phyloP scores from a whole-genome alignment of 192 early-diverging fungal species.

The Coemansia sp. region DNA sequence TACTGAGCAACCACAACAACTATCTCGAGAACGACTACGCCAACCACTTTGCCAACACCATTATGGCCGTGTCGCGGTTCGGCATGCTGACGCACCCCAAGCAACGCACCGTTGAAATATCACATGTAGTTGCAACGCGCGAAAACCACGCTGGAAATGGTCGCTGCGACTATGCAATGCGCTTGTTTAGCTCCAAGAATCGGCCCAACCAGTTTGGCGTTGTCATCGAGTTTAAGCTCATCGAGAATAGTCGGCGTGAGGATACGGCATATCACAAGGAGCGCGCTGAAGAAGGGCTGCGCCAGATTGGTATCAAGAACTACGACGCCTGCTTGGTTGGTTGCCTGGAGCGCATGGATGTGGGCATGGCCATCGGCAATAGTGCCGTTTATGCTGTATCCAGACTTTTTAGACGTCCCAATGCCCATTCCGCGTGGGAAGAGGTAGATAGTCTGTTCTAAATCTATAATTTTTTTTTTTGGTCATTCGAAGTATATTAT shows the following conservation, averaged over 20 bases:
- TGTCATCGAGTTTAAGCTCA: slow-evolving; percentile 20
- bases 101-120: slow-evolving; percentile 23
- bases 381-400: slow-evolving; percentile 17
- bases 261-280: not conserved
- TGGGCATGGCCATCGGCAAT: slow-evolving; percentile 21
- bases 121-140: slow-evolving; percentile 21
- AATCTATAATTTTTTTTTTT: not conserved
- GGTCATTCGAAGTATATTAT: not conserved
- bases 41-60: slow-evolving; percentile 41
- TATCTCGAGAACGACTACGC: slow-evolving; percentile 41
- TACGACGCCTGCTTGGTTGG: slow-evolving; percentile 14
- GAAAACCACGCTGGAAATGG: slow-evolving; percentile 24
- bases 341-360: slow-evolving; percentile 19
- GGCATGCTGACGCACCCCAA: slow-evolving; percentile 40
- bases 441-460: not conserved
- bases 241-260: not conserved
- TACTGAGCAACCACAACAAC: slow-evolving; percentile 45
- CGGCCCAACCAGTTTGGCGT: slow-evolving; percentile 22
- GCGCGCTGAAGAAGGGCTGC: slow-evolving; percentile 3
- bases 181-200: slow-evolving; percentile 17
- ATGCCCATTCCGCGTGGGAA: not conserved
- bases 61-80: slow-evolving; percentile 32
- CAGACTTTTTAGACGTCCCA: slow-evolving; percentile 6
- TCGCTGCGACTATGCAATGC: slow-evolving; percentile 30
- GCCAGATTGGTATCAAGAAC: slow-evolving; percentile 13